These are phyloP conservation scores for Ophiostoma sp. DNA, from an alignment of 2,329 filamentous ascomycete genomes.

Conservation along the genomic window DNA sequence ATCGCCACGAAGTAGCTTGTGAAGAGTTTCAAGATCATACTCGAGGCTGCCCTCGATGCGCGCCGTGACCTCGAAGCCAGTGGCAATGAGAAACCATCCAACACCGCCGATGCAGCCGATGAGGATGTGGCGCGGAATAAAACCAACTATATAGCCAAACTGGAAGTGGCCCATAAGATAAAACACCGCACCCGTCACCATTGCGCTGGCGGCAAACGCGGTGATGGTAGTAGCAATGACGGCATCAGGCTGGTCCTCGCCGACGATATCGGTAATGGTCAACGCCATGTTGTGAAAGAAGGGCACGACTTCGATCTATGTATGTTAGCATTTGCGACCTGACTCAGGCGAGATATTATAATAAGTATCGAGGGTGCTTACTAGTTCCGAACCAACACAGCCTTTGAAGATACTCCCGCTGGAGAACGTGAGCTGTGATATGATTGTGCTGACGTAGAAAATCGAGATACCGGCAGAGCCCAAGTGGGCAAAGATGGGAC, in stretches of 20 bases:
- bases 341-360: too few species aligned
- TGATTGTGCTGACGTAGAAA: slow-evolving; percentile 96
- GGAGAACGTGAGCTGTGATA: slow-evolving; percentile 87
- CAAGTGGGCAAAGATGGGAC: slow-evolving; percentile 75
- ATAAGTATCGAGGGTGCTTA: too few species aligned
- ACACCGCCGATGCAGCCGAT: slow-evolving; percentile 97
- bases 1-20: slow-evolving; percentile 65
- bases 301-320: slow-evolving; percentile 83
- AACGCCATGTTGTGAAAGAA: slow-evolving; percentile 99
- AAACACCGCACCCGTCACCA: slow-evolving; percentile 87
- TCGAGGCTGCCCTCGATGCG: slow-evolving; percentile 78
- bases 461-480: slow-evolving; percentile 95
- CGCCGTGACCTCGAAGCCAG: slow-evolving; percentile 88
- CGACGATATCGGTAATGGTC: slow-evolving; percentile 73
- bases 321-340: too few species aligned
- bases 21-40: slow-evolving; percentile 71
- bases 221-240: slow-evolving; percentile 93
- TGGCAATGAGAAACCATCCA: slow-evolving; percentile 87
- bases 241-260: slow-evolving; percentile 72
- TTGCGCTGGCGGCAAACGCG: slow-evolving; percentile 81
- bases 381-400: slow-evolving; percentile 84
- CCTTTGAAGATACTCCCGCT: slow-evolving; percentile 82
- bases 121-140: slow-evolving; percentile 92
- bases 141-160: slow-evolving; percentile 88
- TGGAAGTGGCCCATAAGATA: slow-evolving; percentile 82